Evolutionary conservation across 169 alveolate genomes (phyloP).

Genomic region (Plasmodium cynomolgi): DNA sequence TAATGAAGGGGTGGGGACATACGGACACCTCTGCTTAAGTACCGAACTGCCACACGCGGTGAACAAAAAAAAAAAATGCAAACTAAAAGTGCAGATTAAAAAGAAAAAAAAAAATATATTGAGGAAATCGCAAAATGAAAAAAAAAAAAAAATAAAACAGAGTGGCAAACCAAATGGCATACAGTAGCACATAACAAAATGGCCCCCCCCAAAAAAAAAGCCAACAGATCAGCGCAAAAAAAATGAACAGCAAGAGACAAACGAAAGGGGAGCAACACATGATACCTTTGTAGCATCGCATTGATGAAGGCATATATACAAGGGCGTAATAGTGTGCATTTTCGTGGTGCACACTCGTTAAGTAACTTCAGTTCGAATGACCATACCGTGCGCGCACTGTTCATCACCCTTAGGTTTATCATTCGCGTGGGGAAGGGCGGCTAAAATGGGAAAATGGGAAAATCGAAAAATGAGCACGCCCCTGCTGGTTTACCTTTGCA

Average conservation of each 20-base stretch:
- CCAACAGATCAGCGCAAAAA: neutral
- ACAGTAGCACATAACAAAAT: neutral
- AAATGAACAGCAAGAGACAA: neutral
- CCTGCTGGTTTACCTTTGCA: neutral
- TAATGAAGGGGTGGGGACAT: neutral
- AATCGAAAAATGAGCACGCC: neutral
- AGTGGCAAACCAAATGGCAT: neutral
- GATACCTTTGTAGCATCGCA: neutral
- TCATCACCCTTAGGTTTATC: neutral
- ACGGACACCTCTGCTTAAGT: neutral
- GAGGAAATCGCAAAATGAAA: neutral
- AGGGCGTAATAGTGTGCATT: neutral
- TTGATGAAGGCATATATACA: neutral
- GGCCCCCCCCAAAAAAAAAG: neutral
- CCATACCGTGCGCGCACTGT: neutral
- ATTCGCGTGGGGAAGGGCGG: neutral
- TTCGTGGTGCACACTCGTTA: neutral
- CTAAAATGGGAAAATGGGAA: neutral
- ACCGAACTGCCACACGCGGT: neutral
- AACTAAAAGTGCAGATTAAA: neutral
- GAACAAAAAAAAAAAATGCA: neutral
- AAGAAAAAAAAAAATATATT: neutral
- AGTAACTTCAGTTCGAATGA: neutral
- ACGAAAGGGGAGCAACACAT: neutral
- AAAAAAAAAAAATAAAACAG: neutral